Conservation (phyloP, 345 rosid species). For the Camelina neglecta region DNA sequence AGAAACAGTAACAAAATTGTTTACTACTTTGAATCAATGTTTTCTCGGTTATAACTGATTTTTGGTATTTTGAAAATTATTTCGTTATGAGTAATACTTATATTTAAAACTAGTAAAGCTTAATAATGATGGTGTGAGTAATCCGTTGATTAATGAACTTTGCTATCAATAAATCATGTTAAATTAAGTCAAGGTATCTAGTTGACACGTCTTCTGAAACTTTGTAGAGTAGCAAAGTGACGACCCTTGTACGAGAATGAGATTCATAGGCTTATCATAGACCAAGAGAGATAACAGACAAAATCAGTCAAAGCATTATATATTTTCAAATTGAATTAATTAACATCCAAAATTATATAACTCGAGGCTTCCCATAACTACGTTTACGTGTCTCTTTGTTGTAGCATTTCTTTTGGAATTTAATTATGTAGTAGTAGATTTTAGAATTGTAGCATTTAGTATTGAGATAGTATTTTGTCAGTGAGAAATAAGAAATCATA, state of each 20-base stretch:
- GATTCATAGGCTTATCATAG: slow-evolving; percentile 1
- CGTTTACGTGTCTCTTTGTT: not conserved
- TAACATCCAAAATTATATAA: not conserved
- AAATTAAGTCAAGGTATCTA: not conserved
- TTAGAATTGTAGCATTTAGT: slow-evolving; percentile 10
- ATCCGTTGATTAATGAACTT: not conserved
- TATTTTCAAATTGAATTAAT: not conserved
- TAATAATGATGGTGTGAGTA: not conserved
- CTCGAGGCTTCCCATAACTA: not conserved
- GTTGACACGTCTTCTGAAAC: slow-evolving; percentile 21
- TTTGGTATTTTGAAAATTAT: not conserved
- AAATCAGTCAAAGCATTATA: slow-evolving; percentile 15
- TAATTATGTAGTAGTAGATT: slow-evolving; percentile 18
- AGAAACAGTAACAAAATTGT: too few species aligned
- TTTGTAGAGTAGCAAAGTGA: not conserved
- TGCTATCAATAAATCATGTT: not conserved
- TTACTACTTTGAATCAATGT: too few species aligned
- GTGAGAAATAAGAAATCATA: not conserved
- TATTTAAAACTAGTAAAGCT: not conserved
- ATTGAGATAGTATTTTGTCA: not conserved
- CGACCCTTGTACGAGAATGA: slow-evolving; percentile 24
- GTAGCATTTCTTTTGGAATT: slow-evolving; percentile 8
- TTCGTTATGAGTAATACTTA: not conserved
- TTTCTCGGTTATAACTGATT: too few species aligned
- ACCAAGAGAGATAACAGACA: slow-evolving; percentile 17